Conservation (phyloP, 2,329 filamentous ascomycete species). For the Trichoderma atroviride region DNA sequence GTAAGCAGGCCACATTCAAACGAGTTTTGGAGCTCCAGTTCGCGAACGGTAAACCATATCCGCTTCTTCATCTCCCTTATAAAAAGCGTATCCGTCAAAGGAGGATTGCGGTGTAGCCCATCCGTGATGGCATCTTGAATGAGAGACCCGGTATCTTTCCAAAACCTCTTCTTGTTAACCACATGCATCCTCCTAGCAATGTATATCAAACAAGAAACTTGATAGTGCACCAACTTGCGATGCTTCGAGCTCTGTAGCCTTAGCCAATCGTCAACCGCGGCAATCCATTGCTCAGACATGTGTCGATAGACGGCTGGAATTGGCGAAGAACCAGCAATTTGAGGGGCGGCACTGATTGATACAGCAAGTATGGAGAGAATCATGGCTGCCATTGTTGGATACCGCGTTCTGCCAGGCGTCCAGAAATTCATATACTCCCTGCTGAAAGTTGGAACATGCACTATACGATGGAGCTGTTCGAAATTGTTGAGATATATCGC, state of each 20-base stretch:
- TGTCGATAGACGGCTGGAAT: neutral
- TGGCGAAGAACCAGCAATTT: neutral
- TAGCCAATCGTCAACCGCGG: conserved; percentile 3
- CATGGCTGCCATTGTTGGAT: conserved; percentile 15
- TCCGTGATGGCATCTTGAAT: conserved; percentile 11
- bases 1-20: conserved; percentile 19
- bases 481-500: conserved; percentile 13
- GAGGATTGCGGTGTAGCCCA: neutral
- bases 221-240: conserved; percentile 20
- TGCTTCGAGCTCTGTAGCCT: conserved; percentile 18
- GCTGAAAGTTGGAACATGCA: conserved; percentile 9
- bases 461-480: conserved; percentile 10
- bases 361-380: conserved; percentile 10
- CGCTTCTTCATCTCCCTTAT: conserved; percentile 20
- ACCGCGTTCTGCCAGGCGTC: neutral
- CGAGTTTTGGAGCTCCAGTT: conserved; percentile 11
- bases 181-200: conserved; percentile 13
- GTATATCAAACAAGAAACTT: neutral
- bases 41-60: conserved; percentile 15
- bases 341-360: neutral
- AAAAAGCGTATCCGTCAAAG: neutral
- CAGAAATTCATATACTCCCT: conserved; percentile 20
- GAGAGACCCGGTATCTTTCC: conserved; percentile 15
- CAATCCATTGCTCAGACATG: conserved; percentile 17
- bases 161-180: conserved; percentile 15